A percentile compares a stretch with the other conserved stretches of the same genome.
phyloP scores from a whole-genome alignment of 495 filamentous ascomycete species.

The Delitschia confertaspora region DNA sequence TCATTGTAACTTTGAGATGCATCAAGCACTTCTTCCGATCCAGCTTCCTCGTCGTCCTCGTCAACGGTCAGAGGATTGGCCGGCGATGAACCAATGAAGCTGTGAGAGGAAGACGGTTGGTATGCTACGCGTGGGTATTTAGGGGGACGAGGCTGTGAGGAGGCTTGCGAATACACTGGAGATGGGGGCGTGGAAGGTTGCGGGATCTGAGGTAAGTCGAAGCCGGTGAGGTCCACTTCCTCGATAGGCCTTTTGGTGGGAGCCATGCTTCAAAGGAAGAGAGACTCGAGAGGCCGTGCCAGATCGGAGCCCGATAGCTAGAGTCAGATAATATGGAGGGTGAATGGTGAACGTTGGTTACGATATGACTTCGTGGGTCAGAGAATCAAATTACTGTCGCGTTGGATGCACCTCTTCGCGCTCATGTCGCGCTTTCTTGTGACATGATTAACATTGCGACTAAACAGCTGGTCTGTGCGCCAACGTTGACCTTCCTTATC shows the following conservation, averaged over 20 bases:
- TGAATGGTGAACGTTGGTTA: no score
- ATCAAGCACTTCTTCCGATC: slow-evolving; percentile 15
- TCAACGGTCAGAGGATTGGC: slow-evolving; percentile 9
- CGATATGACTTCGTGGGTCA: no score
- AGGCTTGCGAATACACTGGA: slow-evolving; percentile 1
- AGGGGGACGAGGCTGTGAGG: slow-evolving; percentile 7
- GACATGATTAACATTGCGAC: no score
- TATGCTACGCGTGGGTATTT: slow-evolving; percentile 15
- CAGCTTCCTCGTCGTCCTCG: slow-evolving; percentile 23
- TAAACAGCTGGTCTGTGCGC: no score
- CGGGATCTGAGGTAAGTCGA: slow-evolving; percentile 13
- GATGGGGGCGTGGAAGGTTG: slow-evolving; percentile 1
- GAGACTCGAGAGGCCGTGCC: no score
- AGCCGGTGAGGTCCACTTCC: slow-evolving; percentile 22
- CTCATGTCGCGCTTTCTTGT: no score
- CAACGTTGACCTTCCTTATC: no score
- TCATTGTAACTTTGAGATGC: slow-evolving; percentile 13
- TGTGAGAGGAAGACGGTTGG: background rate
- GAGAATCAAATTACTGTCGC: no score
- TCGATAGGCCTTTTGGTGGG: slow-evolving; percentile 15
- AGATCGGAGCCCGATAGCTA: no score
- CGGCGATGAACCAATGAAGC: slow-evolving; percentile 14
- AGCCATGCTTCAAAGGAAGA: no score
- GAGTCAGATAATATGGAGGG: no score
- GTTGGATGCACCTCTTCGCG: no score